Base-by-base conservation (phyloP, 352 stramenopile species). In the Bremia lactucae region DNA sequence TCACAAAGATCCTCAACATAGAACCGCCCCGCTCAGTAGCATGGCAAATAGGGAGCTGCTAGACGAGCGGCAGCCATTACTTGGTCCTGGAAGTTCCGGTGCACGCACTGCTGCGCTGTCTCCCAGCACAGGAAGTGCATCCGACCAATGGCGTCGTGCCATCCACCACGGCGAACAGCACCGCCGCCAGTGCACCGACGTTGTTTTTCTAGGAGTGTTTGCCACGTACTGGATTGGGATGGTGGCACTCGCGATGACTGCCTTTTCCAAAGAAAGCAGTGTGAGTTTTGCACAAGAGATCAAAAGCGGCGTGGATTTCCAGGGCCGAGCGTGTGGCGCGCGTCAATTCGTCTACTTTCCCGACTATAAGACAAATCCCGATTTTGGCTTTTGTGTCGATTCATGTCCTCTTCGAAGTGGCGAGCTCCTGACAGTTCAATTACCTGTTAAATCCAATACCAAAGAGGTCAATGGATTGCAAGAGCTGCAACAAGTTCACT, bases 351-450 rank as follows among this genome's bases (percentile, higher is more conserved):
- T 91, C 3, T 91, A 86, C 36, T 91, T 87, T 45, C 78, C 78
- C 3, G 71, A 87, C 29, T 72, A 77, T 31, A 39, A 55, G 9
- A 22, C 14, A 2, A 86, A 88, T 46, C 71, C 78, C 11, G 78
- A 91, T 43, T 91, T 91, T 65, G 78, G 78, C 3, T 52, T 91
- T 22, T 91, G 78, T 50, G 69, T 91, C 20, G 51, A 69, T 20
- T 15, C 40, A 13, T 91, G 78, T 57, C 75, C 75, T 0, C 34
- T 36, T 2, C 50, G 34, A 6, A 55, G 48, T 16, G 75, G 69
- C 6, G 38, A 81, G n/a, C 29, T 55, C 4, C 15, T 91, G 21
- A 61, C 42, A 7, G 56, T 85, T n/a, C 15, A 62, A 8, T 43
- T 89, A 44, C 72, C 78, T n/a, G 18, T 91, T 23, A 48, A 63